Conservation (phyloP, 176 grass and related monocot species). For the Cenchrus americanus region DNA sequence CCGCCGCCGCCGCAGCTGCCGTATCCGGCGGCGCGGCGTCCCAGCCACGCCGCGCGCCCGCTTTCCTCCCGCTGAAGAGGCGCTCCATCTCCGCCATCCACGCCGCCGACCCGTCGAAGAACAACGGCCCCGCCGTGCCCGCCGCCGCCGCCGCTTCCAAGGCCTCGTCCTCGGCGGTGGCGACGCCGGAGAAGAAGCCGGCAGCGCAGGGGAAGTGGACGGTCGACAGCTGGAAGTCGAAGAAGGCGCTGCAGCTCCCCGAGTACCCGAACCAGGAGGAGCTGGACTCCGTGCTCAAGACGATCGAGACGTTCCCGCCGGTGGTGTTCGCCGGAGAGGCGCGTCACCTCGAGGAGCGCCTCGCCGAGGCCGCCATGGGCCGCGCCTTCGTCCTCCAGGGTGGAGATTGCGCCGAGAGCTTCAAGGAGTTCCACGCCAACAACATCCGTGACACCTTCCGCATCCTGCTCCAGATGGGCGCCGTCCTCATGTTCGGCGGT, state of each 20-base stretch:
- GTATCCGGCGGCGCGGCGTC: background rate
- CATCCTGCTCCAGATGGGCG: conserved; percentile 96
- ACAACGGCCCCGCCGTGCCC: conserved; percentile 43
- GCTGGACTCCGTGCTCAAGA: conserved; percentile 70
- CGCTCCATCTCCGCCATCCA: conserved; percentile 60
- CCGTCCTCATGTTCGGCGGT: conserved; percentile 95
- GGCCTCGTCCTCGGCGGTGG: conserved; percentile 40
- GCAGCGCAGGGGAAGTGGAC: conserved; percentile 53
- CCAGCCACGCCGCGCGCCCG: conserved; percentile 32
- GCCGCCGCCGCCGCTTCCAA: conserved; percentile 39
- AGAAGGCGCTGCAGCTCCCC: conserved; percentile 91
- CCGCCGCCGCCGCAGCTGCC: conserved; percentile 45
- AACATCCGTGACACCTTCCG: conserved; percentile 98
- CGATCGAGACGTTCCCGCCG: conserved; percentile 89
- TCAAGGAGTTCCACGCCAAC: conserved; percentile 99
- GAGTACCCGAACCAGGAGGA: conserved; percentile 91
- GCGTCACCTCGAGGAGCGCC: conserved; percentile 80
- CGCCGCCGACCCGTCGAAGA: conserved; percentile 73
- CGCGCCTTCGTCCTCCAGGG: conserved; percentile 93
- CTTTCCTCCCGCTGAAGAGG: conserved; percentile 51
- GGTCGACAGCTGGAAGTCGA: conserved; percentile 81
- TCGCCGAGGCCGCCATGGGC: conserved; percentile 86
- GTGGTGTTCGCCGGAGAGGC: conserved; percentile 95
- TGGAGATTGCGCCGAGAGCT: conserved; percentile 97
- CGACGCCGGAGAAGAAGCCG: conserved; percentile 21